Evolutionary conservation across 75 land plant species (phyloP), one percentile per base, ranked within the genome.

Genomic region (Adiantum capillusveneris): DNA sequence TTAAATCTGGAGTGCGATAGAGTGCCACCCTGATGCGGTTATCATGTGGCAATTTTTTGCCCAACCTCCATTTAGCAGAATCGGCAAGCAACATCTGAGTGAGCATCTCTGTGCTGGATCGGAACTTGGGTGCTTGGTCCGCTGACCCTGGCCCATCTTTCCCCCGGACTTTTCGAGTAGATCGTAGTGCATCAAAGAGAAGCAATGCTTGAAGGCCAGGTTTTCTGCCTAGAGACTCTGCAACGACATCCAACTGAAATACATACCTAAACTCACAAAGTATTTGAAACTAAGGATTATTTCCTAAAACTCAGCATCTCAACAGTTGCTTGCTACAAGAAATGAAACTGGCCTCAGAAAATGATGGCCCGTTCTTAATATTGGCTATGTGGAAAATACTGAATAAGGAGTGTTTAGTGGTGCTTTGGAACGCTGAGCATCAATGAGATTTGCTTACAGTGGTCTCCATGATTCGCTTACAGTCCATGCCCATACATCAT

Each of bases 161-260:
- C 25, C 27, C 2, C 2, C 55, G 55, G 5, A 26, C 29, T 26
- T 22, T 22, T 25, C 73, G 67, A n/a, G 67, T 70, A 2, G 73
- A 56, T 53, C 73, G 59, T 16, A 70, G 28, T 13, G 73, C 73
- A 64, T 70, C 73, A 58, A 56, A 70, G 0, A 70, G 67, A 12
- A 70, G 29, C 2, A 58, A 54, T 11, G 57, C 73, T 52, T 39
- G 73, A 53, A 70, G 62, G n/a, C 41, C n/a, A 0, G 73, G 67
- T 6, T 64, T 56, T 5, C n/a, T 48, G 18, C 52, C 27, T 16
- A 70, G 55, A 29, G 67, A 30, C 24, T 70, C 73, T 70, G 67
- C 73, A 70, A 70, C 46, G 21, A 70, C 73, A 57, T 70, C 73
- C 73, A 70, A 31, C 73, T 70, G 73, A 57, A 34, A 53, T 53